Percentiles rank a stretch among this genome's conserved stretches.
These are phyloP conservation scores for Hibiscus mutabilis DNA, from an alignment of 345 rosid genomes.

Conservation along the genomic window DNA sequence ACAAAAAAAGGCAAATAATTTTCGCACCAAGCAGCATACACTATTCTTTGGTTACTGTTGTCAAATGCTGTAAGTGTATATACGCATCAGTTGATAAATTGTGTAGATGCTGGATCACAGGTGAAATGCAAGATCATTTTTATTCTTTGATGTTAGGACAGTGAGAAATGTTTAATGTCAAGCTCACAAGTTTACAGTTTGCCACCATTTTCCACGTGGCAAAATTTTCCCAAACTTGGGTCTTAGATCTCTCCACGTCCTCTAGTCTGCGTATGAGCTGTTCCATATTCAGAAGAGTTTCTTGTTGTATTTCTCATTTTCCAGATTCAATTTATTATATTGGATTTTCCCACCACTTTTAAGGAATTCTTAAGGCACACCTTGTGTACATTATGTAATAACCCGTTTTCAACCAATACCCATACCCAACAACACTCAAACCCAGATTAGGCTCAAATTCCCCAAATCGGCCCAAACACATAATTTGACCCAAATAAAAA, in stretches of 20 bases:
- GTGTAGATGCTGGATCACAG: slow-evolving; percentile 30
- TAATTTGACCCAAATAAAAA: too few relatives aligned
- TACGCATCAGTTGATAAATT: slow-evolving; percentile 25
- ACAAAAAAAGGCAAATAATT: slow-evolving; percentile 59
- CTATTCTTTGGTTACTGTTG: neutral
- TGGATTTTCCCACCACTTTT: too few relatives aligned
- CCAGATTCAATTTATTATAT: too few relatives aligned
- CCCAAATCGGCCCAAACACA: too few relatives aligned
- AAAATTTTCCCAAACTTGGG: neutral
- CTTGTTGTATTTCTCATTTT: neutral
- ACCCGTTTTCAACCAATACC: too few relatives aligned
- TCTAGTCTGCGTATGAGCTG: neutral
- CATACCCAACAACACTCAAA: too few relatives aligned
- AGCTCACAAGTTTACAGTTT: neutral
- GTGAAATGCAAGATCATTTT: neutral
- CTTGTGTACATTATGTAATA: neutral
- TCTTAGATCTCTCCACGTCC: too few relatives aligned
- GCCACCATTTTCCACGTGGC: neutral
- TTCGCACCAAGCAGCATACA: neutral
- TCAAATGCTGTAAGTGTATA: slow-evolving; percentile 26
- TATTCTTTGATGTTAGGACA: neutral
- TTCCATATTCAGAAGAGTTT: neutral
- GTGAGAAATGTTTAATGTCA: neutral
- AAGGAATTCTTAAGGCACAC: neutral
- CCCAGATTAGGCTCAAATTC: too few relatives aligned